Conservation (phyloP, 306 rosid species). For the Pachyrhizus erosus region DNA sequence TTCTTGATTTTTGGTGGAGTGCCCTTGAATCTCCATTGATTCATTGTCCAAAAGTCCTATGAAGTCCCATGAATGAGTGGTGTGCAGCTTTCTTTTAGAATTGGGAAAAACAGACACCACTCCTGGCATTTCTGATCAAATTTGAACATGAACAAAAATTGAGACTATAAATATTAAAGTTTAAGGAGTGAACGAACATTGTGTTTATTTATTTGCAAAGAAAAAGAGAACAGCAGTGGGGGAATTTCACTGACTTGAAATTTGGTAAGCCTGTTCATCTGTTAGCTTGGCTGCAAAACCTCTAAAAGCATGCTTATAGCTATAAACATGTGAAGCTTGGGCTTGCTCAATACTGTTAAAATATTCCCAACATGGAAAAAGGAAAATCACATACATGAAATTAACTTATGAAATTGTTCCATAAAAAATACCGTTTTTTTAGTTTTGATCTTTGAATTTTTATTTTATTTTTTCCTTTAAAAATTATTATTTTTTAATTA, state of each 20-base stretch:
- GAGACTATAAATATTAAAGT: background rate
- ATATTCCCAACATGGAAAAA: background rate
- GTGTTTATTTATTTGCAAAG: background rate
- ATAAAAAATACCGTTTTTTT: no score
- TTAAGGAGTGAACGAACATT: background rate
- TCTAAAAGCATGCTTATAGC: slow-evolving; percentile 75
- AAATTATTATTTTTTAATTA: no score
- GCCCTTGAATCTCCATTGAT: slow-evolving; percentile 59
- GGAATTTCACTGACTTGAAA: slow-evolving; percentile 54
- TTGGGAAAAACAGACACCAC: slow-evolving; percentile 85
- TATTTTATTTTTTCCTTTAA: no score
- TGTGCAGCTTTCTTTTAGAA: slow-evolving; percentile 68
- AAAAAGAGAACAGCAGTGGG: background rate
- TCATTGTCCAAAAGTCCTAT: slow-evolving; percentile 71
- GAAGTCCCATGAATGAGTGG: slow-evolving; percentile 88
- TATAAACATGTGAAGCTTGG: slow-evolving; percentile 68
- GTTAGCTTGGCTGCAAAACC: slow-evolving; percentile 83
- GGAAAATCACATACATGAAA: slow-evolving; percentile 16
- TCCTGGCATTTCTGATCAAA: slow-evolving; percentile 69
- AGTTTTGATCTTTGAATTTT: no score
- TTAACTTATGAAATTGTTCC: no score
- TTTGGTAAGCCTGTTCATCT: slow-evolving; percentile 66
- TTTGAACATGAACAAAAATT: slow-evolving; percentile 13
- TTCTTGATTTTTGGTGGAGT: slow-evolving; percentile 66
- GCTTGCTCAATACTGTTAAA: slow-evolving; percentile 70